Conservation (phyloP, 768 basidiomycete genomes). For the Leccinum ochraceum region DNA sequence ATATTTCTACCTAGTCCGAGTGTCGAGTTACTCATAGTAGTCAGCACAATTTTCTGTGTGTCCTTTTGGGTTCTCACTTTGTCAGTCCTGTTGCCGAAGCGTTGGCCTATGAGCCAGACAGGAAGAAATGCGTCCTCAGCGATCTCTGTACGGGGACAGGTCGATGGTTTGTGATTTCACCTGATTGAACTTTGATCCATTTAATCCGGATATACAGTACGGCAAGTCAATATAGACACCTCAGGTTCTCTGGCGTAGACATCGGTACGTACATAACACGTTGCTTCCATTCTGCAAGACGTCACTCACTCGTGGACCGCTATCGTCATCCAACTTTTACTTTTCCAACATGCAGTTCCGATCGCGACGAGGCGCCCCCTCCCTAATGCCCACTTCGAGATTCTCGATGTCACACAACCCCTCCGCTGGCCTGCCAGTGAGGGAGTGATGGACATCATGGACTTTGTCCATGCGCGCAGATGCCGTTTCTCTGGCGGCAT, state of each 20-base stretch:
- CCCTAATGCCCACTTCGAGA: conserved; percentile 63
- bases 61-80: conserved; percentile 56
- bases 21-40: too few species aligned
- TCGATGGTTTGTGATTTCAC: conserved; percentile 52
- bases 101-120: conserved; percentile 42
- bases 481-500: conserved; percentile 55
- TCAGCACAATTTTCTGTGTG: conserved; percentile 47
- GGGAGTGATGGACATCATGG: conserved; percentile 47
- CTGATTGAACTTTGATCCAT: conserved; percentile 18
- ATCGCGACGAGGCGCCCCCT: conserved; percentile 66
- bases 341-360: conserved; percentile 49
- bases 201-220: conserved; percentile 37
- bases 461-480: conserved; percentile 61
- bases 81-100: conserved; percentile 59
- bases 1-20: too few species aligned
- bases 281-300: conserved; percentile 12
- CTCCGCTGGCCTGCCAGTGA: conserved; percentile 46
- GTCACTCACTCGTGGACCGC: conserved; percentile 12
- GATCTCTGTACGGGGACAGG: conserved; percentile 80
- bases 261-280: conserved; percentile 54
- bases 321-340: conserved; percentile 7
- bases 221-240: conserved; percentile 63
- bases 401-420: conserved; percentile 58
- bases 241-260: conserved; percentile 69
- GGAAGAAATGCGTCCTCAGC: conserved; percentile 51